Base-by-base conservation (phyloP, 2,329 filamentous ascomycete genomes). In the Exophiala mesophila region DNA sequence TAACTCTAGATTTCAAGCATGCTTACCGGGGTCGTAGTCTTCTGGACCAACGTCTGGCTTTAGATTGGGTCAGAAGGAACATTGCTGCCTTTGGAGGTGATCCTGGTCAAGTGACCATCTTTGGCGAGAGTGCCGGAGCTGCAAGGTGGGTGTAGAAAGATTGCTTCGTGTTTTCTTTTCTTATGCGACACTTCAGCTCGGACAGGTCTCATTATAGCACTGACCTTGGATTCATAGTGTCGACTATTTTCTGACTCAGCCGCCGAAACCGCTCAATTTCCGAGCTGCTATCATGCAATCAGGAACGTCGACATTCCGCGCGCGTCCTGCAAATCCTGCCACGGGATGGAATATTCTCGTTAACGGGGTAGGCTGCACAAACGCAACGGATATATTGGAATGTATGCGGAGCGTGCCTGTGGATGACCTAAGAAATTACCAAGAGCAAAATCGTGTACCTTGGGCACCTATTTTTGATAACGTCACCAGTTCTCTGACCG, bases 61-160 rank as follows among this genome's bases (percentile, higher is more conserved):
- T 66, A 7, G 57, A 60, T 18, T 66, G 63, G 63, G 52, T 65
- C 5, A 56, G 60, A 31, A 57, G 63, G 29, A 64, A 64, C 15
- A 65, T 66, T 30, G 54, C 44, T 13, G 55, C 58, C 2, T 65
- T 63, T 29, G 59, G 60, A 16, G 61, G 61, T 3, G 58, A 62
- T 38, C 60, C 61, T 5, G 40, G 47, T 18, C 62, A 62, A 41
- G 57, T 66, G 17, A 65, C 62, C 10, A 64, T 65, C n/a, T 60
- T 66, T 42, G 64, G 63, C 13, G 48, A 65, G 13, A 64, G 61
- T 3, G 62, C 63, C n/a, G 63, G 63, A 19, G 50, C 47, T 10
- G 38, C 42, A 16, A 40, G 42, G 42, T 41, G 28, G 15, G 20
- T 16, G 4, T 17, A 10, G 16, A n/a, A n/a, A n/a, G n/a, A n/a